Percentiles rank a stretch among this genome's conserved stretches.
phyloP scores from a whole-genome alignment of 768 basidiomycete genomes.

The Kwoniella sp. region DNA sequence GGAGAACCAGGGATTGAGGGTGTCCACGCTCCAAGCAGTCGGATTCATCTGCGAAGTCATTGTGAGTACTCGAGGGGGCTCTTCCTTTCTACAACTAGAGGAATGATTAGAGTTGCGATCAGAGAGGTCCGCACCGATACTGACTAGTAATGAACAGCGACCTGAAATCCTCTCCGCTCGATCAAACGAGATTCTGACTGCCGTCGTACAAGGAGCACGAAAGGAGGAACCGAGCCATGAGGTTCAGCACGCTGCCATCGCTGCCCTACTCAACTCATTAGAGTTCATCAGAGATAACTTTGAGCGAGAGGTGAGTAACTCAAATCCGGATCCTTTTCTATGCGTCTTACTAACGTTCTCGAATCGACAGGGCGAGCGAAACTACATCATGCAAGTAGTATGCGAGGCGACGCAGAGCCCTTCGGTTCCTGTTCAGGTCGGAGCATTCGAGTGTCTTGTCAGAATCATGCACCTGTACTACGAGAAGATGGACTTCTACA shows the following conservation, averaged over 20 bases:
- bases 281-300: conserved; percentile 98
- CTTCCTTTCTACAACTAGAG: too few species aligned
- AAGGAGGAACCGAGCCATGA: conserved; percentile 90
- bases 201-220: conserved; percentile 95
- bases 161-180: conserved; percentile 84
- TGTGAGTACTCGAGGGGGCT: too few species aligned
- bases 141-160: conserved; percentile 63
- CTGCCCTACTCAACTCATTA: conserved; percentile 89
- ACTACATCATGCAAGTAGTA: conserved; percentile 99
- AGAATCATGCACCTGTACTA: conserved; percentile 98
- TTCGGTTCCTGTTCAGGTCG: conserved; percentile 82
- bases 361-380: conserved; percentile 82
- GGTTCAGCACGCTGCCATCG: conserved; percentile 90
- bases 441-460: conserved; percentile 91
- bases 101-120: too few species aligned
- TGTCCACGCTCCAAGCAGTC: conserved; percentile 89
- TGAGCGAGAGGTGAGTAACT: conserved; percentile 78
- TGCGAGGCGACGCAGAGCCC: conserved; percentile 95
- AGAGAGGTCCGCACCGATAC: conserved; percentile 12
- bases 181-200: conserved; percentile 96
- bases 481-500: conserved; percentile 98
- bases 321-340: neutral
- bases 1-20: conserved; percentile 65
- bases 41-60: conserved; percentile 97
- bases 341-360: conserved; percentile 11